phyloP scores from a whole-genome alignment of 805 yeast genomes.

The Candida insectalens region DNA sequence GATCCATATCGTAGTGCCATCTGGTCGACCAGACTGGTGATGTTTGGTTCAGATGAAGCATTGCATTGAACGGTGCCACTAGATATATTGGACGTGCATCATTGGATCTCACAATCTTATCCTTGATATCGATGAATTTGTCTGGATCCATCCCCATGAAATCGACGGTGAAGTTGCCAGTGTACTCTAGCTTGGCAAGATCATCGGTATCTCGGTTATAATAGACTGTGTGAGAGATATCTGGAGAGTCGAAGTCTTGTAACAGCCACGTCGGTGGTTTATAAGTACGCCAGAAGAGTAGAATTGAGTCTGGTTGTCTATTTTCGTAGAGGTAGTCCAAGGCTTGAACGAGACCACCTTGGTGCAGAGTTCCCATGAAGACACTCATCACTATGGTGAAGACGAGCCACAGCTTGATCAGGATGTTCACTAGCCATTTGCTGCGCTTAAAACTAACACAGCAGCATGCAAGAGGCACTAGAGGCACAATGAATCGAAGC shows the following conservation, averaged over 20 bases:
- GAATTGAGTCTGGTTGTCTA: conserved; percentile 19
- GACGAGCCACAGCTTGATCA: conserved; percentile 40
- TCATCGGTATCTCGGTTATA: conserved; percentile 16
- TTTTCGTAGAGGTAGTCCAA: conserved; percentile 29
- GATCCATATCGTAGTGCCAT: conserved; percentile 66
- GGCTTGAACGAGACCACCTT: conserved; percentile 79
- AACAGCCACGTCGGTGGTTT: conserved; percentile 85
- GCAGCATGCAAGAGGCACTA: conserved; percentile 45
- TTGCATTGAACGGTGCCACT: conserved; percentile 22
- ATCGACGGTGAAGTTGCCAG: conserved; percentile 25
- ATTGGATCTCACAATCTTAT: conserved; percentile 1
- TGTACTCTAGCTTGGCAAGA: conserved; percentile 9
- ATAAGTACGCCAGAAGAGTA: conserved; percentile 91
- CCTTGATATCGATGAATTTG: conserved; percentile 10
- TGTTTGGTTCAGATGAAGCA: conserved; percentile 9
- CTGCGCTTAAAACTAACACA: conserved; percentile 1
- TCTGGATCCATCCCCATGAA: conserved; percentile 34
- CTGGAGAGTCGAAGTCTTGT: background rate
- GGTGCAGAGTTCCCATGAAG: conserved; percentile 77
- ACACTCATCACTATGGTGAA: conserved; percentile 55
- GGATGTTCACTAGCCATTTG: conserved; percentile 9
- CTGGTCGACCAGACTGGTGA: conserved; percentile 23
- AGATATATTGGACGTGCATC: conserved; percentile 7
- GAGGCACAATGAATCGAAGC: conserved; percentile 74
- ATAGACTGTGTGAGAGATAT: too few species aligned